Evolutionary conservation across 1,139 yeast species (phyloP).

Genomic region (Sugiyamaella neomexicana): DNA sequence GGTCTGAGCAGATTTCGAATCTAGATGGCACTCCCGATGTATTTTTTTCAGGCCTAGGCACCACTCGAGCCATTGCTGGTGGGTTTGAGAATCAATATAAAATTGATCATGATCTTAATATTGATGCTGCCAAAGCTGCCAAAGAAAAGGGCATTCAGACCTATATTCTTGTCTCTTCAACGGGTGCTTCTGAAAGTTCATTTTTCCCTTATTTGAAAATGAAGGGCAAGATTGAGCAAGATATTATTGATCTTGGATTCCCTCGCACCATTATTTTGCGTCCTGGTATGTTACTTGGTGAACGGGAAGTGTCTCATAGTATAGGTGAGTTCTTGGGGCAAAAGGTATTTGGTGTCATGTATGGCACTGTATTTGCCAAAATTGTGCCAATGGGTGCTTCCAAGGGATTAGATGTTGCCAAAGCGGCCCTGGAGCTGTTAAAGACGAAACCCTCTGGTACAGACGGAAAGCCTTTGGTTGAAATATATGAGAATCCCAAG

Average conservation of each 20-base stretch:
- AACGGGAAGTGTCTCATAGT: conserved; percentile 17
- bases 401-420: conserved; percentile 15
- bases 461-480: conserved; percentile 6
- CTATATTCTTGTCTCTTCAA: conserved; percentile 15
- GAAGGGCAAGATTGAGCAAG: conserved; percentile 18
- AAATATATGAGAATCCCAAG: conserved; percentile 9
- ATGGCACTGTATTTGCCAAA: conserved; percentile 10
- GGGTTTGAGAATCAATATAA: conserved; percentile 17
- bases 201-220: conserved; percentile 16
- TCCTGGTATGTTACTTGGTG: conserved; percentile 19
- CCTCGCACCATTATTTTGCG: conserved; percentile 20
- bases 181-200: conserved; percentile 10
- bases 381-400: conserved; percentile 6
- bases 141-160: conserved; percentile 17
- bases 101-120: conserved; percentile 18
- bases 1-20: conserved; percentile 9
- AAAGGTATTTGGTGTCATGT: conserved; percentile 1
- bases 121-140: conserved; percentile 19
- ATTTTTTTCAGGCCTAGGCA: conserved; percentile 17
- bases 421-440: conserved; percentile 11
- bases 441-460: not conserved
- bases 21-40: conserved; percentile 15
- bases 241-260: conserved; percentile 16
- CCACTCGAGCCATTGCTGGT: conserved; percentile 20
- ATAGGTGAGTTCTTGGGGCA: conserved; percentile 6